Evolutionary conservation across 1,139 yeast genomes (phyloP).

Genomic region (Hyphopichia pseudoburtonii): DNA sequence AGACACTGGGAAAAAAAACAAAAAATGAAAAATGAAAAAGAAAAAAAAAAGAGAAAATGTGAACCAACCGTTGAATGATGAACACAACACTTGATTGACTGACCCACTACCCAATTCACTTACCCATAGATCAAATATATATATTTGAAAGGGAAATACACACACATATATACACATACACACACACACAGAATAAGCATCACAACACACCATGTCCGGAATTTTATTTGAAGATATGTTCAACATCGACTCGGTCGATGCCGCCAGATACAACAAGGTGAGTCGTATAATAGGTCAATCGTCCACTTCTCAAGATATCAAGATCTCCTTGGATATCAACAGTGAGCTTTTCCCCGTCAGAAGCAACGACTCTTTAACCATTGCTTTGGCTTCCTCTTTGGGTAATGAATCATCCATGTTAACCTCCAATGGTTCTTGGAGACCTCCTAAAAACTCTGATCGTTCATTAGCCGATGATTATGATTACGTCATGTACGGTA

Average conservation of each 20-base stretch:
- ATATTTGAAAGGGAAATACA: too few species aligned
- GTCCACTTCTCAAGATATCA: slow-evolving; percentile 78
- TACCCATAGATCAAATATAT: too few species aligned
- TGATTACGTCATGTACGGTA: slow-evolving; percentile 98
- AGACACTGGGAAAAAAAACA: too few species aligned
- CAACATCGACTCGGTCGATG: slow-evolving; percentile 79
- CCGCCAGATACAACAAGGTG: slow-evolving; percentile 91
- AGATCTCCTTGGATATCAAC: slow-evolving; percentile 87
- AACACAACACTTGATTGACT: too few species aligned
- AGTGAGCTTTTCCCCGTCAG: slow-evolving; percentile 88
- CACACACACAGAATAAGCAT: too few species aligned
- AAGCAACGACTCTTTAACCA: slow-evolving; percentile 77
- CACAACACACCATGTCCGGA: slow-evolving; percentile 54
- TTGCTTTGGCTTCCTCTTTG: slow-evolving; percentile 80
- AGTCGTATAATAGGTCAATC: slow-evolving; percentile 87
- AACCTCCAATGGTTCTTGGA: slow-evolving; percentile 78
- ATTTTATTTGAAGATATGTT: slow-evolving; percentile 94
- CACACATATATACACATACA: neutral
- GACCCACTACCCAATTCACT: too few species aligned
- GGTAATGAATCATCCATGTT: slow-evolving; percentile 57
- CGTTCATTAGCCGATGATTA: slow-evolving; percentile 91
- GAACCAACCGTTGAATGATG: too few species aligned
- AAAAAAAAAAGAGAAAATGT: too few species aligned
- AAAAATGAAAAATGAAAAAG: too few species aligned
- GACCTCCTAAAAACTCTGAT: slow-evolving; percentile 85